Conservation (phyloP, 2,329 filamentous ascomycete genomes). For the Hymenoscyphus repandus region DNA sequence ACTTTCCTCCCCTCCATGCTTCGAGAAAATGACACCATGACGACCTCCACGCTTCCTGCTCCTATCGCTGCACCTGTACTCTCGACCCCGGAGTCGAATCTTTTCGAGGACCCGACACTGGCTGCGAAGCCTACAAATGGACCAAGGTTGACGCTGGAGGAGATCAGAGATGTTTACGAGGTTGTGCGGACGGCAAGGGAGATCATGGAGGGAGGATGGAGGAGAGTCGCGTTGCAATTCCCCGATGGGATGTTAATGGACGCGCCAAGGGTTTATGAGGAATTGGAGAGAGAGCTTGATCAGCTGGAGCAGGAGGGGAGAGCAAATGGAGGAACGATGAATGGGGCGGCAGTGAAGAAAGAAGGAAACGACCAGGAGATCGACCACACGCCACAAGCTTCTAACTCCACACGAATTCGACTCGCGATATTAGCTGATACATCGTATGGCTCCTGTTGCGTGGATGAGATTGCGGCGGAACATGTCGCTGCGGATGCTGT, state of each 20-base stretch:
- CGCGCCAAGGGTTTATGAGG: slow-evolving; percentile 71
- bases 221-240: slow-evolving; percentile 84
- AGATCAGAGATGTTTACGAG: slow-evolving; percentile 76
- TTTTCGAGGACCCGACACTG: slow-evolving; percentile 47
- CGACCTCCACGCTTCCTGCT: neutral
- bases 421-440: slow-evolving; percentile 91
- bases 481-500: slow-evolving; percentile 87
- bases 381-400: neutral
- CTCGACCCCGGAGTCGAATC: slow-evolving; percentile 57
- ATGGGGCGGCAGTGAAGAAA: neutral
- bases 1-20: neutral
- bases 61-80: slow-evolving; percentile 46
- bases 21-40: neutral
- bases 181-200: slow-evolving; percentile 73
- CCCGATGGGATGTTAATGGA: slow-evolving; percentile 89
- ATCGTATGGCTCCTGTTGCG: slow-evolving; percentile 94
- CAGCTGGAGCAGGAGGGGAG: slow-evolving; percentile 1
- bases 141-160: slow-evolving; percentile 47
- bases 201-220: slow-evolving; percentile 67
- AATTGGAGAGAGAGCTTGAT: slow-evolving; percentile 49
- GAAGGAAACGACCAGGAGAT: neutral
- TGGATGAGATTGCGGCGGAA: slow-evolving; percentile 94
- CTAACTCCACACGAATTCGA: slow-evolving; percentile 20
- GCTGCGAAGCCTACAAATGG: neutral
- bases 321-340: slow-evolving; percentile 1